Evolutionary conservation across 345 rosid genomes (phyloP).

Genomic region (Eucalyptus caleyi): DNA sequence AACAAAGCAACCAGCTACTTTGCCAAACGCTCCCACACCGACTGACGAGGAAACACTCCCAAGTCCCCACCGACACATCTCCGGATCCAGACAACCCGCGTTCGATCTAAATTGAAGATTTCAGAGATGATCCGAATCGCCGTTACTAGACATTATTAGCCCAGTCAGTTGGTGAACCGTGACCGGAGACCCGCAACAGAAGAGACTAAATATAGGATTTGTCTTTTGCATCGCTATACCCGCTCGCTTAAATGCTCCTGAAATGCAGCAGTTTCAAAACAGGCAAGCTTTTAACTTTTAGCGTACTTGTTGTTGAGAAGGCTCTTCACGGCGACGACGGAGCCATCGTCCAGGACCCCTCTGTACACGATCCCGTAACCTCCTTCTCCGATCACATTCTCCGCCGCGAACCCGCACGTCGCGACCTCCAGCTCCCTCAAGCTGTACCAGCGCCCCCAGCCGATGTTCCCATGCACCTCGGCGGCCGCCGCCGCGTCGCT

Average conservation of each 20-base stretch:
- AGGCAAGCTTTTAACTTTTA: background rate
- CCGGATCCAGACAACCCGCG: background rate
- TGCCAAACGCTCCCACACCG: background rate
- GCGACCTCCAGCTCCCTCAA: slow-evolving; percentile 80
- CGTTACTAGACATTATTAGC: background rate
- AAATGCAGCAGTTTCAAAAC: background rate
- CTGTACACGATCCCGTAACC: slow-evolving; percentile 86
- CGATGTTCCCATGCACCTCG: slow-evolving; percentile 42
- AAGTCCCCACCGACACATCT: background rate
- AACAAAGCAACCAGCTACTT: slow-evolving; percentile 13
- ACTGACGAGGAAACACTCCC: background rate
- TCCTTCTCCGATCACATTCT: slow-evolving; percentile 86
- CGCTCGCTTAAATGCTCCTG: background rate
- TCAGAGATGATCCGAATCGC: background rate
- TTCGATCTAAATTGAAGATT: background rate
- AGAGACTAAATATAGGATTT: background rate
- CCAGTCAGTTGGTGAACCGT: background rate
- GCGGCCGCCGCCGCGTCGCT: slow-evolving; percentile 29
- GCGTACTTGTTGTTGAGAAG: slow-evolving; percentile 86
- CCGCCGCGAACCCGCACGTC: slow-evolving; percentile 70
- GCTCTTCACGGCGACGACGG: slow-evolving; percentile 88
- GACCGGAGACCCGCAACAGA: background rate
- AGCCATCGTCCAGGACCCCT: slow-evolving; percentile 65
- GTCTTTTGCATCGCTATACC: background rate
- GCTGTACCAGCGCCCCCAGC: slow-evolving; percentile 94